phyloP scores from a whole-genome alignment of 176 grass and related monocot species.

The Ananas comosus region DNA sequence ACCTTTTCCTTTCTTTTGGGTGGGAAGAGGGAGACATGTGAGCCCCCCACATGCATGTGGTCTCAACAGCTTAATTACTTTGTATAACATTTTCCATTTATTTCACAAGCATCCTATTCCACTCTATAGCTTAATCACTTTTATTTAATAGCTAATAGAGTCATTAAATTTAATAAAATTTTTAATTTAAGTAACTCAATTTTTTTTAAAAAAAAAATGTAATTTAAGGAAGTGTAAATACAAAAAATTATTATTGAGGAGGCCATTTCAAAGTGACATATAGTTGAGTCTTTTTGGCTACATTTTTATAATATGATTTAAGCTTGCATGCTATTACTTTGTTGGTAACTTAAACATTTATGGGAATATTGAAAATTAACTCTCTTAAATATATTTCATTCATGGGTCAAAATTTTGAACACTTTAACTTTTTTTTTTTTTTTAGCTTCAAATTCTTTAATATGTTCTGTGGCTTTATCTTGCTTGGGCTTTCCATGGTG shows the following conservation, averaged over 20 bases:
- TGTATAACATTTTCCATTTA: background rate
- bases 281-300: too few species aligned
- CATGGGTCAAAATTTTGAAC: too few species aligned
- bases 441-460: background rate
- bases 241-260: too few species aligned
- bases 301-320: background rate
- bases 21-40: conserved; percentile 1
- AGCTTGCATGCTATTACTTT: background rate
- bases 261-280: too few species aligned
- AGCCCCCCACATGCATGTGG: background rate
- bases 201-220: too few species aligned
- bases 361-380: too few species aligned
- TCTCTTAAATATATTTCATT: too few species aligned
- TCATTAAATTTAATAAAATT: too few species aligned
- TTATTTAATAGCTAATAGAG: too few species aligned
- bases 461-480: background rate
- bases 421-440: background rate
- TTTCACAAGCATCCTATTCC: background rate
- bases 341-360: background rate
- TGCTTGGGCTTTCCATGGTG: background rate
- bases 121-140: background rate
- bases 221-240: too few species aligned
- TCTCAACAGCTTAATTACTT: background rate
- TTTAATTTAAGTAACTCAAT: too few species aligned
- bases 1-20: background rate